Base-by-base conservation (phyloP, 75 land plant genomes). In the Pinus tabuliformis region DNA sequence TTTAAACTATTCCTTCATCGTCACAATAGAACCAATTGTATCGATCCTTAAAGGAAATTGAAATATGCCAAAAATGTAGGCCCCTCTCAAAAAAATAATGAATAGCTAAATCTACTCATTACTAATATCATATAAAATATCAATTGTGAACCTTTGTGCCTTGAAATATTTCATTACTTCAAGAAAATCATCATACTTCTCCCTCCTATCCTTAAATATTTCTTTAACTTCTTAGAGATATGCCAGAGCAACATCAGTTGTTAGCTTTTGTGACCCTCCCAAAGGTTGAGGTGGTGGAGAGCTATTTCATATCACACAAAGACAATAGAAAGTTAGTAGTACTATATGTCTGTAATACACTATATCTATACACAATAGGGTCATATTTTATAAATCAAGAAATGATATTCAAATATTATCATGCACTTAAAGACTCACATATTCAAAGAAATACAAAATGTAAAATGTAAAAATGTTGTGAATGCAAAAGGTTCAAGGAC, bases 81-180 rank as follows among this genome's bases (percentile, higher is more conserved):
- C 33, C 21, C 8, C 22, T n/a, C 16, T 57, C 63, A 73, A 78
- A 39, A 0, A 39, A 18, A 36, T 65, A 56, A 78, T 28, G 14
- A 37, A 78, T 36, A 78, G 13, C 20, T 8, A 80, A n/a, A 54
- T 57, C 57, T 15, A n/a, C 36, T 22, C 13, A 24, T 36, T 3
- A 45, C 56, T 36, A 13, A 21, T 39, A 36, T 20, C 30, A 37
- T 54, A 45, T 33, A 54, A 72, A 22, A 57, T 20, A 56, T 54
- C 63, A 62, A 58, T 56, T 45, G 20, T 78, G 12, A n/a, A 91
- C 96, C 90, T 87, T 76, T 94, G 95, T 59, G 95, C 90, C 85
- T 96, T 96, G 79, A 96, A 96, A 56, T 90, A 95, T 75, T 94
- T 94, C 99, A 96, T 94, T 39, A 94, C 95, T 62, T 94, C 95